A percentile compares a stretch with the other conserved stretches of the same genome.
Evolutionary conservation across 441 rosid species (phyloP).

Genomic region (Manihot esculenta): DNA sequence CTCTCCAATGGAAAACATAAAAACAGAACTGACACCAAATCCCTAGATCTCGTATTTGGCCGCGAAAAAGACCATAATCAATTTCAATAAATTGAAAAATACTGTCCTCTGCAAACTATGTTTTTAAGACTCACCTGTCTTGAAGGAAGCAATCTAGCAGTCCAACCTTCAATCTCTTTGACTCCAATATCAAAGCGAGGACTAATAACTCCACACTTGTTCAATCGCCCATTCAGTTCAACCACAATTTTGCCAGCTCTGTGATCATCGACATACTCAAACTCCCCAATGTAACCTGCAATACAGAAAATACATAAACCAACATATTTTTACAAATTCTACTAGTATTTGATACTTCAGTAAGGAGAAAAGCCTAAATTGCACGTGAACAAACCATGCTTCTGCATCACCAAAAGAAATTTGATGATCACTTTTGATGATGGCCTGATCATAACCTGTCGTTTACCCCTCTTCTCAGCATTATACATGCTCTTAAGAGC

Average conservation of each 20-base stretch:
- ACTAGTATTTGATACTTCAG: not conserved
- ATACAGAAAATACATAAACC: not conserved
- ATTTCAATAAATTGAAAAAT: not conserved
- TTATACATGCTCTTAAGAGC: conserved; percentile 69
- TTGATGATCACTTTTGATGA: conserved; percentile 62
- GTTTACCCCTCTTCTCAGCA: conserved; percentile 59
- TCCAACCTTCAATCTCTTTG: conserved; percentile 66
- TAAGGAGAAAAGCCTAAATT: not conserved
- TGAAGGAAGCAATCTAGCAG: conserved; percentile 61
- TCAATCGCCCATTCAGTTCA: conserved; percentile 56
- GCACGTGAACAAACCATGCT: conserved; percentile 43
- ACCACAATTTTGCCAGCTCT: conserved; percentile 60
- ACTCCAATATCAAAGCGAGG: conserved; percentile 61
- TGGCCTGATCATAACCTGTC: conserved; percentile 69
- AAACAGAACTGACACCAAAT: no score
- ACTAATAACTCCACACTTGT: conserved; percentile 68
- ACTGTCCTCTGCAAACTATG: not conserved
- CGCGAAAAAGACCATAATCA: no score
- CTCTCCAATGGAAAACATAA: not conserved
- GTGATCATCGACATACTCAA: conserved; percentile 63
- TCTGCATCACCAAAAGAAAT: conserved; percentile 64
- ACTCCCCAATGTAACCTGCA: conserved; percentile 63
- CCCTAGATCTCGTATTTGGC: no score
- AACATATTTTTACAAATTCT: not conserved
- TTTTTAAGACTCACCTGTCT: conserved; percentile 43